phyloP scores from a whole-genome alignment of 805 yeast genomes.

The Candida corydali region DNA sequence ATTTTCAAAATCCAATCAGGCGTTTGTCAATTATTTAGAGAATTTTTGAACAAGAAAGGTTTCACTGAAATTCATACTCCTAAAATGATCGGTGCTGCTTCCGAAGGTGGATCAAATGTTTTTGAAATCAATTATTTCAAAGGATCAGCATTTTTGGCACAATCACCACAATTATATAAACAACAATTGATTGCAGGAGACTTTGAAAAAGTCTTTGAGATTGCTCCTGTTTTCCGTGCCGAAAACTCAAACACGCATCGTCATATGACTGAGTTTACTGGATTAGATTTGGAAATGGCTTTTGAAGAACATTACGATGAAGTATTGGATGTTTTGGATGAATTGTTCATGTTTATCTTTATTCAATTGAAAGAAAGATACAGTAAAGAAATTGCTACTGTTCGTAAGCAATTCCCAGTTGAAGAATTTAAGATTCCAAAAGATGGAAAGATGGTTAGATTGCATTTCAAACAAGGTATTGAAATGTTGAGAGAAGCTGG shows the following conservation, averaged over 20 bases:
- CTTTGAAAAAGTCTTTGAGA: conserved; percentile 92
- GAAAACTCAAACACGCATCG: conserved; percentile 99
- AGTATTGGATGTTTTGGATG: conserved; percentile 58
- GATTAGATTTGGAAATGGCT: conserved; percentile 96
- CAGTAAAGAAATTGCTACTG: conserved; percentile 79
- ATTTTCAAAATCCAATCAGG: conserved; percentile 92
- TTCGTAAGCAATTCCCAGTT: conserved; percentile 93
- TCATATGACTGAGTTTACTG: conserved; percentile 98
- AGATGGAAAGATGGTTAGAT: conserved; percentile 88
- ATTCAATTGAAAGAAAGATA: conserved; percentile 75
- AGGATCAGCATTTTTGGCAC: conserved; percentile 90
- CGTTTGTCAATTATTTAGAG: conserved; percentile 83
- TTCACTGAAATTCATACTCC: conserved; percentile 97
- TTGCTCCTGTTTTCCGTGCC: conserved; percentile 98
- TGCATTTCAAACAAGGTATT: conserved; percentile 90
- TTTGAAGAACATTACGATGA: conserved; percentile 98
- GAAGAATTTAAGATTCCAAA: conserved; percentile 95
- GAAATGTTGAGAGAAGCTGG: conserved; percentile 83
- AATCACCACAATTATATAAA: conserved; percentile 96
- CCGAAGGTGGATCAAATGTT: conserved; percentile 98
- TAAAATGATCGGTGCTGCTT: conserved; percentile 88
- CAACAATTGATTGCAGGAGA: conserved; percentile 98
- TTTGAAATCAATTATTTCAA: conserved; percentile 93
- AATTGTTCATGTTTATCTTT: conserved; percentile 85
- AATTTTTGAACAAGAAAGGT: conserved; percentile 61